A percentile compares a stretch with the other conserved stretches of the same genome.
Conservation (phyloP, 768 basidiomycete genomes). For the Imleria badia region DNA sequence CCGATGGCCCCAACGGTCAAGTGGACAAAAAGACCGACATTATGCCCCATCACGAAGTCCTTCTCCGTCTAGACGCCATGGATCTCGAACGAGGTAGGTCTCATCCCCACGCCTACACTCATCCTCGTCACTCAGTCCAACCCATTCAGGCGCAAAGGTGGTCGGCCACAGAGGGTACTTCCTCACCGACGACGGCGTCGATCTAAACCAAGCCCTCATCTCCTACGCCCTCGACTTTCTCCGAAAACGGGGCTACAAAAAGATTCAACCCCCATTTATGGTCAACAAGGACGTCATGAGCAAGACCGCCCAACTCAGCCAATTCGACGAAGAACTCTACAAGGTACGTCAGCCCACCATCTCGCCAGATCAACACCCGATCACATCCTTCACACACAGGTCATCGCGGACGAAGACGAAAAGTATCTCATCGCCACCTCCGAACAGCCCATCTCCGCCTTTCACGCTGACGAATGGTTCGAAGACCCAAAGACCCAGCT, state of each 20-base stretch:
- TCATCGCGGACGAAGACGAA: constrained; percentile 88
- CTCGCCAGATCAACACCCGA: neutral
- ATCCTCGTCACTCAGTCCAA: constrained; percentile 9
- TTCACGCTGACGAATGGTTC: constrained; percentile 97
- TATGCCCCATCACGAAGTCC: constrained; percentile 96
- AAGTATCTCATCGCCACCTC: constrained; percentile 99
- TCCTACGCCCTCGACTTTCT: constrained; percentile 94
- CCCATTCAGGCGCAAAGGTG: constrained; percentile 76
- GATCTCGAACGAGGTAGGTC: constrained; percentile 86
- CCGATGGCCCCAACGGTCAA: constrained; percentile 69
- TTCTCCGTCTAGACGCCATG: constrained; percentile 91
- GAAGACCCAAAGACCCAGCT: constrained; percentile 89
- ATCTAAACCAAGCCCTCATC: constrained; percentile 95
- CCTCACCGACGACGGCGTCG: constrained; percentile 92
- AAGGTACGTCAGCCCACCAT: constrained; percentile 54
- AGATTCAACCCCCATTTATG: constrained; percentile 96
- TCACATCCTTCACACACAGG: constrained; percentile 38
- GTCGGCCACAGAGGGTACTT: constrained; percentile 97
- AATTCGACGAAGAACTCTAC: constrained; percentile 98
- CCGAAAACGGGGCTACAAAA: constrained; percentile 79
- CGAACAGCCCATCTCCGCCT: constrained; percentile 97
- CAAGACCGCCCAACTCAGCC: constrained; percentile 96
- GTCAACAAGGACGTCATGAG: constrained; percentile 98
- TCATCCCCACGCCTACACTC: neutral
- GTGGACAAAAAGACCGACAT: constrained; percentile 73